A percentile compares a stretch with the other conserved stretches of the same genome.
Conservation (phyloP, 2,329 filamentous ascomycete species). For the Cryphonectria parasitica region DNA sequence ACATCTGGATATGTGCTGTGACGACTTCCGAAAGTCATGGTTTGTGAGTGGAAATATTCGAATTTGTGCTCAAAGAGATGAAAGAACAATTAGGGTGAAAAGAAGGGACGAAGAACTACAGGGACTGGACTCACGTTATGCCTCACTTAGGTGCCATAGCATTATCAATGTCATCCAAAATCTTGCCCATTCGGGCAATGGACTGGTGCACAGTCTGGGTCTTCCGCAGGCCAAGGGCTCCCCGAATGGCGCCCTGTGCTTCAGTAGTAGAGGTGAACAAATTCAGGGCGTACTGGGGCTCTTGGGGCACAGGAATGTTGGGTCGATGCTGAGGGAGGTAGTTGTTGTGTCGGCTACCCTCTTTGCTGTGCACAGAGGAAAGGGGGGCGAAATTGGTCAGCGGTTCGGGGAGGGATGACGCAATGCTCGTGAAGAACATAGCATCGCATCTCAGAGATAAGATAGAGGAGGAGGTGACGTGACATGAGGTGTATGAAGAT, state of each 20-base stretch:
- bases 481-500: neutral
- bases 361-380: neutral
- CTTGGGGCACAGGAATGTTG: slow-evolving; percentile 9
- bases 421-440: neutral
- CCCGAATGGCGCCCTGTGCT: neutral
- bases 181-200: slow-evolving; percentile 16
- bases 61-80: neutral
- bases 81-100: no score
- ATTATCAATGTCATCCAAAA: slow-evolving; percentile 14
- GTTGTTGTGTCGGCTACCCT: neutral
- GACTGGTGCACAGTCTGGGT: slow-evolving; percentile 10
- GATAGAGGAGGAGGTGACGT: no score
- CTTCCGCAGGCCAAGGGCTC: slow-evolving; percentile 19
- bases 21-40: neutral
- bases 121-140: neutral
- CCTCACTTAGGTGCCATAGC: neutral
- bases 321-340: slow-evolving; percentile 1
- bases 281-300: slow-evolving; percentile 16
- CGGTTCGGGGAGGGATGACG: neutral
- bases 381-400: neutral
- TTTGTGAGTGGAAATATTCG: neutral
- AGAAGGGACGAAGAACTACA: no score
- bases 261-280: neutral
- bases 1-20: neutral
- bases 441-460: neutral